A percentile compares a stretch with the other conserved stretches of the same genome.
Conservation (phyloP, 2,329 filamentous ascomycete species). For the Ophiostoma quercus region DNA sequence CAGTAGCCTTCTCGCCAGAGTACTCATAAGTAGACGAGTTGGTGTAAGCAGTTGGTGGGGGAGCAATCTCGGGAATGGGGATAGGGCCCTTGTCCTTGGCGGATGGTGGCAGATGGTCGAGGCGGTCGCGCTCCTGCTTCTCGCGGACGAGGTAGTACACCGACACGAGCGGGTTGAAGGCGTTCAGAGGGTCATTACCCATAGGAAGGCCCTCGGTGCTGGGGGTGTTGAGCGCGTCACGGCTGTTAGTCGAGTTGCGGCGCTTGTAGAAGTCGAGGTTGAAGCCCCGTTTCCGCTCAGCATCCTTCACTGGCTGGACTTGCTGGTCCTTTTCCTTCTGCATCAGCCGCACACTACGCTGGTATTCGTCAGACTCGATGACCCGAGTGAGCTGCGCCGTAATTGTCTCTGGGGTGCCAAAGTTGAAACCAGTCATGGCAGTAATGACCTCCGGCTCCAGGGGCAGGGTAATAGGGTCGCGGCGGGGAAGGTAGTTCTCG, state of each 20-base stretch:
- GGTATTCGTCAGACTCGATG: slow-evolving; percentile 93
- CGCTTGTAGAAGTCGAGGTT: slow-evolving; percentile 95
- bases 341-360: slow-evolving; percentile 68
- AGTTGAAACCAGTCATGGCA: slow-evolving; percentile 98
- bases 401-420: slow-evolving; percentile 81
- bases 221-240: slow-evolving; percentile 77
- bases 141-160: slow-evolving; percentile 96
- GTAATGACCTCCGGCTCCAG: slow-evolving; percentile 78
- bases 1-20: slow-evolving; percentile 80
- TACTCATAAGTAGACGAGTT: slow-evolving; percentile 82
- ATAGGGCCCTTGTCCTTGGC: slow-evolving; percentile 41
- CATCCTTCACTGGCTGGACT: slow-evolving; percentile 53
- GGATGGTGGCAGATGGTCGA: slow-evolving; percentile 40
- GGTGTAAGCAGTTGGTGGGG: slow-evolving; percentile 83
- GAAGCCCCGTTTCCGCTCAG: slow-evolving; percentile 82
- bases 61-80: slow-evolving; percentile 64
- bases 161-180: slow-evolving; percentile 85
- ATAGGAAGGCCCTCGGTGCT: slow-evolving; percentile 79
- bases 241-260: slow-evolving; percentile 80
- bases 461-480: slow-evolving; percentile 80
- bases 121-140: slow-evolving; percentile 75
- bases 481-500: slow-evolving; percentile 78
- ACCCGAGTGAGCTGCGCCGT: slow-evolving; percentile 73
- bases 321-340: slow-evolving; percentile 60
- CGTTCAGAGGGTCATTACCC: slow-evolving; percentile 83